Conservation (phyloP, 768 basidiomycete species). For the Mycena leptocephala region DNA sequence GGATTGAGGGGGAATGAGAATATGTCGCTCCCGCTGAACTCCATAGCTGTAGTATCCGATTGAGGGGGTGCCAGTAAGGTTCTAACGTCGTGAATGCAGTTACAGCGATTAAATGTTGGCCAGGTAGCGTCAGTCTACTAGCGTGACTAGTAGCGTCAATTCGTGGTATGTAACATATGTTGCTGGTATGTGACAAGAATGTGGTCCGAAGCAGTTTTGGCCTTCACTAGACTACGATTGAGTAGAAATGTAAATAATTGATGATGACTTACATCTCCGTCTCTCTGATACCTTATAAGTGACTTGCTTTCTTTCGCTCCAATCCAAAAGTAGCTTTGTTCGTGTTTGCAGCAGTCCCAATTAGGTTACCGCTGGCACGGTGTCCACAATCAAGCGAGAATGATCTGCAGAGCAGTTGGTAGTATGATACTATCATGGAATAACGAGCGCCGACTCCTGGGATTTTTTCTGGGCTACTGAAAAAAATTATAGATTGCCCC, state of each 20-base stretch:
- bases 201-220: background rate
- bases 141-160: no score
- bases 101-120: background rate
- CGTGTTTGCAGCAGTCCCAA: conserved; percentile 7
- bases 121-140: no score
- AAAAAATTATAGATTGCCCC: no score
- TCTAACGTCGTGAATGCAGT: background rate
- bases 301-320: background rate
- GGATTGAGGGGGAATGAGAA: background rate
- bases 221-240: background rate
- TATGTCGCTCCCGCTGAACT: background rate
- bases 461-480: no score
- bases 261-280: background rate
- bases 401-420: background rate
- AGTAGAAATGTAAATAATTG: background rate
- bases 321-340: conserved; percentile 15
- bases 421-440: no score
- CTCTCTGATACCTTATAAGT: background rate
- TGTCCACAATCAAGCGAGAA: conserved; percentile 21
- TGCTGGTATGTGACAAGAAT: background rate
- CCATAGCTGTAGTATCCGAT: background rate
- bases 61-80: background rate
- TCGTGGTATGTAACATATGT: no score
- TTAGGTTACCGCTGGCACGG: conserved; percentile 23
- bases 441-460: no score